Conservation (phyloP, 495 filamentous ascomycete genomes). For the Oidiodendron maius region DNA sequence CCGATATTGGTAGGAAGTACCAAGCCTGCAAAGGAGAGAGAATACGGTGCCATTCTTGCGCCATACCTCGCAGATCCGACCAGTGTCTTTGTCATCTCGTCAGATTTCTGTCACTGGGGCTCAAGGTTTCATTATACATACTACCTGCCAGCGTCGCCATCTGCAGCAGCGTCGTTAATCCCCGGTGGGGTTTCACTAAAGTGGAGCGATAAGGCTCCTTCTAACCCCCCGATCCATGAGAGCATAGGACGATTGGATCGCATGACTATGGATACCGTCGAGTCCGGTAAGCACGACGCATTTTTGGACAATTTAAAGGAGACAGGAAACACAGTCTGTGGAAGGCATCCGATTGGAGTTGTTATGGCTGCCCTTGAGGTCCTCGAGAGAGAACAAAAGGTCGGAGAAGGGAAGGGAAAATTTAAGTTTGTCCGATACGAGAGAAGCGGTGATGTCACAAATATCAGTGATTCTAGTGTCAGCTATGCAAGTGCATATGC, state of each 20-base stretch:
- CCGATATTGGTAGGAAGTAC: constrained; percentile 88
- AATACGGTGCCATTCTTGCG: constrained; percentile 65
- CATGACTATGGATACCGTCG: constrained; percentile 75
- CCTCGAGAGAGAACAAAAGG: constrained; percentile 26
- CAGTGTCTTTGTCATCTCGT: constrained; percentile 81
- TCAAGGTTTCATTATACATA: constrained; percentile 79
- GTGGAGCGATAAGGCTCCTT: constrained; percentile 34
- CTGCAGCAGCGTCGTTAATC: not conserved
- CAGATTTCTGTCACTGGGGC: constrained; percentile 98
- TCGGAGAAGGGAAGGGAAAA: constrained; percentile 26
- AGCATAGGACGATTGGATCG: constrained; percentile 79
- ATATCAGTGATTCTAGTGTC: constrained; percentile 76
- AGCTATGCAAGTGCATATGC: constrained; percentile 88
- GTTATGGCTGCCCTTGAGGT: constrained; percentile 82
- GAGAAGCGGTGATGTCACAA: constrained; percentile 71
- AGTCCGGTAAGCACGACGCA: constrained; percentile 58
- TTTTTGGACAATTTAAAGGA: constrained; percentile 63
- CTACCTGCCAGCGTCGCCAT: constrained; percentile 46
- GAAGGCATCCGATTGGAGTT: constrained; percentile 91
- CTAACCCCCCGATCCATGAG: constrained; percentile 65
- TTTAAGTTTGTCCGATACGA: constrained; percentile 92
- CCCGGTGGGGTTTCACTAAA: constrained; percentile 31
- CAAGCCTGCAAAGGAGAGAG: constrained; percentile 54
- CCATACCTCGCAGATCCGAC: constrained; percentile 71
- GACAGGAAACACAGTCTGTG: constrained; percentile 92